phyloP scores from a whole-genome alignment of 1,284 basidiomycete species.

The Naganishia albida region DNA sequence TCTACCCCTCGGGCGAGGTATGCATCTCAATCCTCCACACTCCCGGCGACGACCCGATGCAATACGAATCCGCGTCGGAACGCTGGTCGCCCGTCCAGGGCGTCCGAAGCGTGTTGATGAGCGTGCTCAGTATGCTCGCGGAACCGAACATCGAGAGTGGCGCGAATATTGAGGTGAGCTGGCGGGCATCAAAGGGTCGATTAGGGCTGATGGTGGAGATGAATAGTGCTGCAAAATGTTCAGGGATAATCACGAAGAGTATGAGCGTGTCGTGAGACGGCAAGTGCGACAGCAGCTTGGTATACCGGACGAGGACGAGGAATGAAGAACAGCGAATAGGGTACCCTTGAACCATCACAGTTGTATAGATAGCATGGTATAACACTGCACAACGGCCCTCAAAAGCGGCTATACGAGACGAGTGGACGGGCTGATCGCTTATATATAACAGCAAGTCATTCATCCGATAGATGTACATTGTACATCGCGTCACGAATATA shows the following conservation, averaged over 20 bases:
- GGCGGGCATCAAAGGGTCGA: neutral
- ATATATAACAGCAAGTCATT: too few relatives aligned
- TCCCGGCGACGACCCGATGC: constrained; percentile 79
- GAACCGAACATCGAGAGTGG: constrained; percentile 99
- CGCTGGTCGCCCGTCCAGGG: constrained; percentile 89
- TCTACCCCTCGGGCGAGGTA: constrained; percentile 89
- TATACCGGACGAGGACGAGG: constrained; percentile 41
- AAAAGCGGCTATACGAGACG: too few relatives aligned
- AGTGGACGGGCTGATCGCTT: too few relatives aligned
- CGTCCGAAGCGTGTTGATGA: constrained; percentile 93
- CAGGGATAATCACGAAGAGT: constrained; percentile 71
- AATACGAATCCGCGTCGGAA: constrained; percentile 86
- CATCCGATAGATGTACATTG: too few relatives aligned
- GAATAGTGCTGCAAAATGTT: constrained; percentile 84
- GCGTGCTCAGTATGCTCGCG: constrained; percentile 99
- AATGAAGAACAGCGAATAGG: neutral
- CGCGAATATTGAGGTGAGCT: constrained; percentile 81
- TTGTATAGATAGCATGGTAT: constrained; percentile 13
- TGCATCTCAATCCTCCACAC: constrained; percentile 99
- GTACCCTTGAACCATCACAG: neutral
- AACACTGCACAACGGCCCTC: neutral
- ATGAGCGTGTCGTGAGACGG: constrained; percentile 56
- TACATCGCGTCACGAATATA: too few relatives aligned
- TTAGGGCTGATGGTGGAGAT: constrained; percentile 9
- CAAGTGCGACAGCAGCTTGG: constrained; percentile 57